A percentile compares a stretch with the other conserved stretches of the same genome.
phyloP scores from a whole-genome alignment of 2,329 filamentous ascomycete genomes.

The Hymenoscyphus salicellus region DNA sequence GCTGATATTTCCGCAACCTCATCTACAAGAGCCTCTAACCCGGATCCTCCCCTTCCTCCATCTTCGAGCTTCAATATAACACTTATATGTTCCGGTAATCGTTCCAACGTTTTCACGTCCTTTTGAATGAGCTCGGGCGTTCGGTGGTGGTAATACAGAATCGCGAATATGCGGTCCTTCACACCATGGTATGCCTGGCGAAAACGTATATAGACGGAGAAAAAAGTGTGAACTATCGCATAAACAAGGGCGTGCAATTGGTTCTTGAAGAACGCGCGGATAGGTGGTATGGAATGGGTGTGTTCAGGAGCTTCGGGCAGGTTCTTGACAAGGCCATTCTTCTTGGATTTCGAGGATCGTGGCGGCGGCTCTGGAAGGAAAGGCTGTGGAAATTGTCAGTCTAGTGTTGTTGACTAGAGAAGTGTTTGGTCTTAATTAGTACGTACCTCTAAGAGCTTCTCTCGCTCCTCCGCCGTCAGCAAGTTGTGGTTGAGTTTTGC shows the following conservation, averaged over 20 bases:
- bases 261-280: slow-evolving; percentile 59
- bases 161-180: slow-evolving; percentile 71
- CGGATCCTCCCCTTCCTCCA: slow-evolving; percentile 65
- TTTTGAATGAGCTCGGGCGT: slow-evolving; percentile 88
- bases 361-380: slow-evolving; percentile 34
- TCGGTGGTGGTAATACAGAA: slow-evolving; percentile 92
- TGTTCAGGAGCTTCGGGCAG: slow-evolving; percentile 24
- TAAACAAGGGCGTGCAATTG: slow-evolving; percentile 67
- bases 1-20: slow-evolving; percentile 89
- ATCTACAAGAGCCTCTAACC: slow-evolving; percentile 79
- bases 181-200: slow-evolving; percentile 78
- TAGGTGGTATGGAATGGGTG: slow-evolving; percentile 44
- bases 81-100: slow-evolving; percentile 81
- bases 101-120: slow-evolving; percentile 72
- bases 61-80: slow-evolving; percentile 76
- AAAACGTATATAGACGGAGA: slow-evolving; percentile 82
- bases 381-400: slow-evolving; percentile 30
- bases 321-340: slow-evolving; percentile 29
- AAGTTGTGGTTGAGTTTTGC: slow-evolving; percentile 43
- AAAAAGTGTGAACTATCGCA: slow-evolving; percentile 71
- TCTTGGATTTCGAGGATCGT: slow-evolving; percentile 25
- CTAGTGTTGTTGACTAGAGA: slow-evolving; percentile 8
- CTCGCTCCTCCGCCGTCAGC: slow-evolving; percentile 44
- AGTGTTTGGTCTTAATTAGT: neutral
- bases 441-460: slow-evolving; percentile 46